A percentile compares a stretch with the other conserved stretches of the same genome.
Conservation (phyloP, 2,329 filamentous ascomycete species). For the Fusarium xyrophilum region DNA sequence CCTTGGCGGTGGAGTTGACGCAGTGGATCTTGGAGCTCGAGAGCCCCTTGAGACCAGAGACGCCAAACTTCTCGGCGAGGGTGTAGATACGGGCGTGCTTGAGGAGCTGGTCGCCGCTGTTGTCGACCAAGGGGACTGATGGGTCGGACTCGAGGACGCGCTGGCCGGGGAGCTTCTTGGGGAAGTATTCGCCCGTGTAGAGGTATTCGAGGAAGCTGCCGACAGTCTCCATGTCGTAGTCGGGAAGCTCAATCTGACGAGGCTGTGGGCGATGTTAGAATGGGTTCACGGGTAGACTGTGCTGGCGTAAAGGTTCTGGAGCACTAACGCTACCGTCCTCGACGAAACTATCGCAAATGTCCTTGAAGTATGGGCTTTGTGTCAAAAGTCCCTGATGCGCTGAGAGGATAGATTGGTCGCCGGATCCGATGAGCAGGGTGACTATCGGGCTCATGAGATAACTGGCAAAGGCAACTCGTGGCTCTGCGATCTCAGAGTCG, state of each 20-base stretch:
- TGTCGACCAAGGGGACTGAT: constrained; percentile 69
- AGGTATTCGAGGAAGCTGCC: constrained; percentile 52
- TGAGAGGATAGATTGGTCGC: constrained; percentile 69
- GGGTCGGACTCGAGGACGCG: constrained; percentile 75
- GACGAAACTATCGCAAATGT: constrained; percentile 66
- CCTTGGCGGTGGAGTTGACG: constrained; percentile 84
- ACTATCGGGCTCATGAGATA: constrained; percentile 75
- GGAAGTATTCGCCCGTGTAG: constrained; percentile 69
- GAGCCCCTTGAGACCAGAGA: constrained; percentile 73
- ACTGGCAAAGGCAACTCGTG: constrained; percentile 57
- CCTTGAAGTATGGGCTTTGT: constrained; percentile 76
- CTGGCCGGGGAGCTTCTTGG: constrained; percentile 67
- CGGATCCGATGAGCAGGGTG: constrained; percentile 69
- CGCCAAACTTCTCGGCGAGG: constrained; percentile 78
- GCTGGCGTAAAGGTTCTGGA: neutral
- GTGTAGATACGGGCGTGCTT: constrained; percentile 92
- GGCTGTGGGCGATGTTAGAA: constrained; percentile 48
- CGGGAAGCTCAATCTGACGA: constrained; percentile 70
- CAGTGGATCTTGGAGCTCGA: constrained; percentile 91
- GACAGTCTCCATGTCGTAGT: constrained; percentile 47
- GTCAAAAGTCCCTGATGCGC: constrained; percentile 81
- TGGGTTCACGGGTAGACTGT: no score
- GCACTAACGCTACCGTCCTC: constrained; percentile 66
- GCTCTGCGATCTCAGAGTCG: constrained; percentile 44
- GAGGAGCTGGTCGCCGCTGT: constrained; percentile 82